Evolutionary conservation across 1,284 basidiomycete species (phyloP), one percentile per base, ranked within the genome.

Genomic region (Austroboletus rostrupii): DNA sequence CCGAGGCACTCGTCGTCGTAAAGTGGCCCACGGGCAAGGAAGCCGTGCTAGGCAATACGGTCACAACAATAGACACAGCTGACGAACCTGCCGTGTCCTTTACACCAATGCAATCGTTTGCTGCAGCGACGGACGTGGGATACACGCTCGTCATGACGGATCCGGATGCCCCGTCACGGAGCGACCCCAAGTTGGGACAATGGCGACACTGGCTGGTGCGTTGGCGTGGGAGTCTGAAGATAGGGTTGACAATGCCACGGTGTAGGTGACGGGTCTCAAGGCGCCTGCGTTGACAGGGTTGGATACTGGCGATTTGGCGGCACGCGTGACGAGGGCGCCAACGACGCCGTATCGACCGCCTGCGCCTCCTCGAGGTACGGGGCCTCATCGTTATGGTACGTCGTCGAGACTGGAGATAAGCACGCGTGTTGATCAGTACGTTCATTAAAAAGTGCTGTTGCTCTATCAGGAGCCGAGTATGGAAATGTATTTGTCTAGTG

Each of bases 121-220:
- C 65, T 11, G 67, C 67, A 43, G 61, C 62, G 47, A 65, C 60
- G 2, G 76, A 76, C 43, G 60, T 71, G 5, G 73, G 72, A 8
- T 86, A 84, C 57, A 85, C 84, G 3, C 68, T 86, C 21, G 78
- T 78, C 29, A 78, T 85, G 78, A 72, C 79, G n/a, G 83, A 86
- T 60, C 83, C 83, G 0, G 84, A 87, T 58, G 84, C 83, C 3
- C 85, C 83, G 0, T 79, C 78, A 1, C 66, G 76, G 33, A 65
- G 58, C 10, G 74, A 83, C 44, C 81, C 79, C 1, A 77, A 74
- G 52, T 82, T 72, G 60, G 71, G 75, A 5, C 69, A 81, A 45
- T 86, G 81, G 68, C 72, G 83, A 50, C 84, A 87, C 55, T 86
- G 82, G 83, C 68, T 87, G 48, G 81, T 85, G 54, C 59, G 80